Base-by-base conservation (phyloP, 2,329 filamentous ascomycete genomes). In the Incumbomyces delicatus region DNA sequence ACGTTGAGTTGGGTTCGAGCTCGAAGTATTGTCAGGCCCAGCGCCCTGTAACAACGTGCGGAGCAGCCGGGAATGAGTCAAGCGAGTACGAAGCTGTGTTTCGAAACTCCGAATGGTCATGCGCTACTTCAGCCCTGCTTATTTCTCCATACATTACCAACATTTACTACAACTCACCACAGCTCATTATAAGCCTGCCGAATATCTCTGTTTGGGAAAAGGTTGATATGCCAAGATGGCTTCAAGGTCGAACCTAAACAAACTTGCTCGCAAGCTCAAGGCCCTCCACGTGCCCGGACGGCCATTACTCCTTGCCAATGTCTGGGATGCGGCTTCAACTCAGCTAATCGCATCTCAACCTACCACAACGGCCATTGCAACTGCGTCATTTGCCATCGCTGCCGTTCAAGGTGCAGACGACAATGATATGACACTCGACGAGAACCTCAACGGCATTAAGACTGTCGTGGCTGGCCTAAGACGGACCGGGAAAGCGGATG, bases 231-330 rank as follows among this genome's bases (percentile, higher is more conserved):
- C 4, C 22, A 16, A 7, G 10, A 42, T 32, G 40, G 5, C 22
- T n/a, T 17, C 38, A 41, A 14, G 12, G 5, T 27, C 22, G 29
- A 29, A 22, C 17, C 31, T 31, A n/a, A 50, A 47, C 22, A 31
- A 41, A 16, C n/a, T 43, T 13, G 63, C 64, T 18, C 52, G 54
- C 18, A 53, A 51, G 52, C 51, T 74, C 62, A 49, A 62, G 54
- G 41, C 61, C 57, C 71, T 80, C 16, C 77, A 80, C 58, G 50
- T 61, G 17, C 73, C 76, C 0, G 69, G 71, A 2, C 56, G 64
- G 1, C 77, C 77, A 11, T 49, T 80, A 31, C 50, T 80, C 35
- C 62, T 80, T 5, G 65, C 74, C 10, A 80, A 80, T 53, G 63
- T 77, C 51, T 78, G 73, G 66, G 76, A 80, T 54, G 61, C 66